Conservation (phyloP, 257 asterid species). For the Vinca minor region DNA sequence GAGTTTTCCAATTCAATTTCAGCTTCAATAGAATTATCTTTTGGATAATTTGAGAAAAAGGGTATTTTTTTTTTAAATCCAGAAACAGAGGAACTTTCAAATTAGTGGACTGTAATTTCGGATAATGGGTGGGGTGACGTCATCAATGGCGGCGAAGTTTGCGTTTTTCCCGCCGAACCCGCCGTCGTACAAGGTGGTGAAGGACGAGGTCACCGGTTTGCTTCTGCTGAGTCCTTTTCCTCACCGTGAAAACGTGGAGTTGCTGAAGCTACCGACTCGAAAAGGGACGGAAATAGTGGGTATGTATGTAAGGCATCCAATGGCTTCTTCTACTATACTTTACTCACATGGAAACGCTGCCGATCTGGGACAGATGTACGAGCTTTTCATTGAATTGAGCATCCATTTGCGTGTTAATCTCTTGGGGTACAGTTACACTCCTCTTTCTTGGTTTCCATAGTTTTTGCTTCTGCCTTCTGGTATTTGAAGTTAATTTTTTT, state of each 20-base stretch:
- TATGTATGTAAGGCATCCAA: constrained; percentile 70
- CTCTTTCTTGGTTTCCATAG: not conserved
- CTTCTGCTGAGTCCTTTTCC: constrained; percentile 73
- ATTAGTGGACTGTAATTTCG: too few species aligned
- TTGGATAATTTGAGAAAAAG: too few species aligned
- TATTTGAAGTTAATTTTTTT: too few species aligned
- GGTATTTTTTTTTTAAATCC: not conserved
- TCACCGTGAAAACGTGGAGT: constrained; percentile 88
- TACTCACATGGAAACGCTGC: constrained; percentile 98
- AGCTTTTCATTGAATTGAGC: constrained; percentile 82
- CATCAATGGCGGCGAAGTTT: constrained; percentile 98
- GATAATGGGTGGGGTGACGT: constrained; percentile 99
- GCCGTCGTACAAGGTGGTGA: constrained; percentile 75
- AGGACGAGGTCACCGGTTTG: constrained; percentile 67
- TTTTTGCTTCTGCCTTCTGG: too few species aligned
- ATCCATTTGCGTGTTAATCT: constrained; percentile 88
- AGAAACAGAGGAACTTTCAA: too few species aligned
- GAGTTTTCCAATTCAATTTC: not conserved
- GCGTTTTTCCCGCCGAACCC: constrained; percentile 97
- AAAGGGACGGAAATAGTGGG: constrained; percentile 88
- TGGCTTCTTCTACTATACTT: constrained; percentile 75
- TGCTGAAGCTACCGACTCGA: constrained; percentile 69
- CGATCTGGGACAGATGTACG: constrained; percentile 97
- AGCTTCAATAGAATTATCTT: not conserved
- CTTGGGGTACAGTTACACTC: constrained; percentile 71